These are phyloP conservation scores for Psilocybe mexicana DNA, from an alignment of 1,284 basidiomycete species.

Conservation along the genomic window DNA sequence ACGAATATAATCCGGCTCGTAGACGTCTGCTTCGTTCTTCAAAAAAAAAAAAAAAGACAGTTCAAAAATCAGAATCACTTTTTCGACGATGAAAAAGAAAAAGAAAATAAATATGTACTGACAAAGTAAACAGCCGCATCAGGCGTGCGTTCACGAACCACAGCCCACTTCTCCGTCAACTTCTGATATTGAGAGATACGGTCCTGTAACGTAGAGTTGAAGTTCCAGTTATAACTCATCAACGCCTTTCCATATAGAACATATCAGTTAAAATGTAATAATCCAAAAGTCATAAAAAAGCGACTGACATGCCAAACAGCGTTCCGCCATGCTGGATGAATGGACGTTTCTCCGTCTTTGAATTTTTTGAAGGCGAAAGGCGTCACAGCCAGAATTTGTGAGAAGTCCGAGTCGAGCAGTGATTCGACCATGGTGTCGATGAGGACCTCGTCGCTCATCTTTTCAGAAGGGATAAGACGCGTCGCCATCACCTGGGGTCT, in stretches of 20 bases:
- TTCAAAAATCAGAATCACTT: too few species aligned
- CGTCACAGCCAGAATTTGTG: conserved; percentile 19
- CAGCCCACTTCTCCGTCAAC: conserved; percentile 15
- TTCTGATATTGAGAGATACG: conserved; percentile 15
- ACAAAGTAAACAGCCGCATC: conserved; percentile 20
- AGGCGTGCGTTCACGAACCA: conserved; percentile 18
- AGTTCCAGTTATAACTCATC: conserved; percentile 21
- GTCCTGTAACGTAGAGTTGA: conserved; percentile 14
- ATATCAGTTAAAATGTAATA: not conserved
- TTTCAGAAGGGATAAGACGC: conserved; percentile 17
- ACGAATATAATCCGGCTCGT: conserved; percentile 45
- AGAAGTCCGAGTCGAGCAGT: conserved; percentile 20
- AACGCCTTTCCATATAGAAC: conserved; percentile 2
- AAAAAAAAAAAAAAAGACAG: not conserved
- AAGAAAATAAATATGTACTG: not conserved
- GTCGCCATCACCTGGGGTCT: conserved; percentile 17
- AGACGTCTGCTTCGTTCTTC: conserved; percentile 62
- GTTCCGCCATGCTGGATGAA: conserved; percentile 19
- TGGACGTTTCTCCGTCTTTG: conserved; percentile 15
- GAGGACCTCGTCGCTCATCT: conserved; percentile 11
- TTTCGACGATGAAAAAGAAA: too few species aligned
- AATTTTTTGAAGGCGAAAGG: conserved; percentile 17
- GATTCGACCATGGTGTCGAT: conserved; percentile 14
- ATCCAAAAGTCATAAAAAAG: not conserved
- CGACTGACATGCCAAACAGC: conserved; percentile 19